phyloP scores from a whole-genome alignment of 2,329 filamentous ascomycete genomes.

The Fusarium poae region DNA sequence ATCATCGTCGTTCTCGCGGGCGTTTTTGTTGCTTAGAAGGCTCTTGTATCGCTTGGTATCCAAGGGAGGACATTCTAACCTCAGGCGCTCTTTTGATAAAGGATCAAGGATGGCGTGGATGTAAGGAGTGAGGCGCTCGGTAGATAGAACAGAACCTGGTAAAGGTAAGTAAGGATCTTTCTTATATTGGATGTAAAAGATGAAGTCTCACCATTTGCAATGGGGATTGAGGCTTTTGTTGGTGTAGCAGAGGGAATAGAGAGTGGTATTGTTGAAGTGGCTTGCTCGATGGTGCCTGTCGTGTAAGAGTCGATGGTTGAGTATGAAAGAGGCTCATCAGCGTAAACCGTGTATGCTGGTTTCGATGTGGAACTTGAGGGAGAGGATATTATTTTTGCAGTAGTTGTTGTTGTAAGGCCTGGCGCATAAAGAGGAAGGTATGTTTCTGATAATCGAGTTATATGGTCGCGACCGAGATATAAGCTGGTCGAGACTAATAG shows the following conservation, averaged over 20 bases:
- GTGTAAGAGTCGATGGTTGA: slow-evolving; percentile 7
- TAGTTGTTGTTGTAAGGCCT: slow-evolving; percentile 3
- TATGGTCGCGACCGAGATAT: slow-evolving; percentile 44
- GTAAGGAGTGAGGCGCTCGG: slow-evolving; percentile 45
- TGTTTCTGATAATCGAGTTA: slow-evolving; percentile 36
- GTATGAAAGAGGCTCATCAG: slow-evolving; percentile 9
- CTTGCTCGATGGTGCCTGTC: slow-evolving; percentile 7
- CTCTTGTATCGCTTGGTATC: slow-evolving; percentile 44
- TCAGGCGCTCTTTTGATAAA: slow-evolving; percentile 42
- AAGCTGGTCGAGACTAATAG: slow-evolving; percentile 33
- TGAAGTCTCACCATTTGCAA: slow-evolving; percentile 12
- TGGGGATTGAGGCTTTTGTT: slow-evolving; percentile 8
- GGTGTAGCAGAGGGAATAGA: background rate
- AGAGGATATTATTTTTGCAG: slow-evolving; percentile 4
- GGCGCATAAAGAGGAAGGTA: slow-evolving; percentile 31
- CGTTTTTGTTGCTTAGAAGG: slow-evolving; percentile 28
- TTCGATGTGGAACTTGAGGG: background rate
- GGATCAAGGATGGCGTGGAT: slow-evolving; percentile 51
- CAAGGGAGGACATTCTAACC: slow-evolving; percentile 49
- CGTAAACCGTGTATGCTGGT: background rate
- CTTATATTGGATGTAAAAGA: rapidly evolving
- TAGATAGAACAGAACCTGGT: slow-evolving; percentile 53
- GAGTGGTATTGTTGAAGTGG: slow-evolving; percentile 2
- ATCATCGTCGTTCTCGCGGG: background rate
- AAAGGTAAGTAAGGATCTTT: background rate